Conservation (phyloP, 371 early-diverging fungal genomes). For the Basidiobolus heterosporus region DNA sequence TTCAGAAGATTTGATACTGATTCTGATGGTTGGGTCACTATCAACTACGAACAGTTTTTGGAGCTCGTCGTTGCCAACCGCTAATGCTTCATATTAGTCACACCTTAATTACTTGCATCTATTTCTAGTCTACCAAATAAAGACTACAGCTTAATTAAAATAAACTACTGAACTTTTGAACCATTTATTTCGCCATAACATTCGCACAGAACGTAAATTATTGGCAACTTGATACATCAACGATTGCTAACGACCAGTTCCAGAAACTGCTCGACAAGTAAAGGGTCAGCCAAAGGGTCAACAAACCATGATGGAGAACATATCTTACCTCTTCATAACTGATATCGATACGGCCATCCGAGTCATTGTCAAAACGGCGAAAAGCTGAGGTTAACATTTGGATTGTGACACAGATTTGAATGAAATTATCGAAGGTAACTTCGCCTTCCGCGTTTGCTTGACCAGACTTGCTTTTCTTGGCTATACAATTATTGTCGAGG, state of each 20-base stretch:
- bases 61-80: slow-evolving; percentile 25
- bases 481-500: no score
- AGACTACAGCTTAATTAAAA: no score
- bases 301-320: neutral
- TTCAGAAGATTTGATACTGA: slow-evolving; percentile 42
- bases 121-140: no score
- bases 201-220: no score
- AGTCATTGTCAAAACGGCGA: slow-evolving; percentile 47
- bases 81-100: slow-evolving; percentile 6
- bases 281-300: neutral
- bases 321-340: slow-evolving; percentile 45
- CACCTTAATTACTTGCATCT: no score
- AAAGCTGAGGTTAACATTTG: slow-evolving; percentile 62
- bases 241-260: slow-evolving; percentile 24
- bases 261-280: slow-evolving; percentile 18
- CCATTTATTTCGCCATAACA: no score
- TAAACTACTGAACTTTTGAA: no score
- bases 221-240: no score
- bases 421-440: slow-evolving; percentile 59
- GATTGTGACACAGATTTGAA: slow-evolving; percentile 56
- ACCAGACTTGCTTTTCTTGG: no score
- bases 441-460: no score
- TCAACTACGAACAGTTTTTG: slow-evolving; percentile 38
- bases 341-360: slow-evolving; percentile 59
- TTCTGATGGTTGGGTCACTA: slow-evolving; percentile 36